These are phyloP conservation scores for Tetrapyrgos nigripes DNA, from an alignment of 1,284 basidiomycete genomes.

Conservation along the genomic window DNA sequence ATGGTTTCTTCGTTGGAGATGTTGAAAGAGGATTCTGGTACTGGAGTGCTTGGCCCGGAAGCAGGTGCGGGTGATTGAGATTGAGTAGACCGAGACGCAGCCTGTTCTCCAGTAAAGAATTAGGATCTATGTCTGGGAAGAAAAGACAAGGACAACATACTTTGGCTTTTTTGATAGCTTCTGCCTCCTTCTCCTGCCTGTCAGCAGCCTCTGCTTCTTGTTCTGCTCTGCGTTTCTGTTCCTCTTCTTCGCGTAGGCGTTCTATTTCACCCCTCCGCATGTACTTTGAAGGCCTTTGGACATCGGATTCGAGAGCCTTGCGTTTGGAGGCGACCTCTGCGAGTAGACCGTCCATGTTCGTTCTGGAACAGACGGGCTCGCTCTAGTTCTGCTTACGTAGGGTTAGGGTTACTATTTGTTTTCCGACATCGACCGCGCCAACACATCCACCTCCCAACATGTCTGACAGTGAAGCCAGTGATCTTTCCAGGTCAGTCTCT, in stretches of 20 bases:
- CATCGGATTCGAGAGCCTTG: slow-evolving; percentile 63
- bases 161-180: slow-evolving; percentile 35
- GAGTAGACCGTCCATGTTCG: slow-evolving; percentile 82
- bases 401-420: slow-evolving; percentile 25
- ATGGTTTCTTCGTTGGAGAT: slow-evolving; percentile 94
- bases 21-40: slow-evolving; percentile 76
- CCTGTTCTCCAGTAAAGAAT: slow-evolving; percentile 58
- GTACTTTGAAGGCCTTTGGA: slow-evolving; percentile 73
- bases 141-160: slow-evolving; percentile 44
- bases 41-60: slow-evolving; percentile 47
- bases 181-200: slow-evolving; percentile 36
- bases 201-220: slow-evolving; percentile 41
- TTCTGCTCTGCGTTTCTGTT: slow-evolving; percentile 59
- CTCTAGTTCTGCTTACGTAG: slow-evolving; percentile 16
- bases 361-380: slow-evolving; percentile 16
- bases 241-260: slow-evolving; percentile 71
- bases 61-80: slow-evolving; percentile 43
- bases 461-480: slow-evolving; percentile 59
- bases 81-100: slow-evolving; percentile 46
- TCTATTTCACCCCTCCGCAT: slow-evolving; percentile 86
- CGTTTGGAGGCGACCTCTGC: slow-evolving; percentile 90
- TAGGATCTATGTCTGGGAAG: slow-evolving; percentile 37
- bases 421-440: slow-evolving; percentile 40
- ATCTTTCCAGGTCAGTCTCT: slow-evolving; percentile 55
- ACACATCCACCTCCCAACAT: slow-evolving; percentile 44